Evolutionary conservation across 441 rosid genomes (phyloP).

Genomic region (Isatis lusitanica): DNA sequence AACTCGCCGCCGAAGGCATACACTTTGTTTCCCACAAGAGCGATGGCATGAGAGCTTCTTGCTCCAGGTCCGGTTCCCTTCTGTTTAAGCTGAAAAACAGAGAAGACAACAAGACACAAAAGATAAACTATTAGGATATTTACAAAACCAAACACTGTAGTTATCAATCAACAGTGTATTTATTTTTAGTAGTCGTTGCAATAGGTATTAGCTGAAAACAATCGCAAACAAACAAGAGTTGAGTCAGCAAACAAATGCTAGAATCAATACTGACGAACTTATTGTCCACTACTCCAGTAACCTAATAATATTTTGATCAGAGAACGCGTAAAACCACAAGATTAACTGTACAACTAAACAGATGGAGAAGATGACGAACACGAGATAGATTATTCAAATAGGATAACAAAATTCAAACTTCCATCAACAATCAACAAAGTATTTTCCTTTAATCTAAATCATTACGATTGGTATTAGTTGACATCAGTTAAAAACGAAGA

Average conservation of each 20-base stretch:
- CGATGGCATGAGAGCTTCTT: slow-evolving; percentile 87
- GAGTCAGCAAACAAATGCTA: not conserved
- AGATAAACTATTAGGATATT: not conserved
- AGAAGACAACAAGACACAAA: slow-evolving; percentile 4
- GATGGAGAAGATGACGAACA: not conserved
- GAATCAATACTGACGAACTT: not conserved
- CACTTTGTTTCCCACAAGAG: slow-evolving; percentile 62
- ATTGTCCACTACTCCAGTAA: not conserved
- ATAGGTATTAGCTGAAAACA: not conserved
- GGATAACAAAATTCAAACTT: not conserved
- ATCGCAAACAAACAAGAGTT: not conserved
- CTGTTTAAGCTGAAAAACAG: slow-evolving; percentile 57
- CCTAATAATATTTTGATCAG: not conserved
- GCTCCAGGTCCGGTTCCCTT: slow-evolving; percentile 89
- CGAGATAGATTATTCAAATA: not conserved
- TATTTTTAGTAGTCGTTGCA: not conserved
- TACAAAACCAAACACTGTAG: not conserved
- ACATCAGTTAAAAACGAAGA: not conserved
- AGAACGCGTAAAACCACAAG: not conserved
- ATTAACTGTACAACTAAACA: not conserved
- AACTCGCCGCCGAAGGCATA: slow-evolving; percentile 90
- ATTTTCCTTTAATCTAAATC: not conserved
- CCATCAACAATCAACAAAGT: not conserved
- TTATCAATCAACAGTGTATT: not conserved
- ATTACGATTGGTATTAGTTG: not conserved